These are phyloP conservation scores for Lycium ferocissimum DNA, from an alignment of 257 asterid genomes.

Conservation along the genomic window DNA sequence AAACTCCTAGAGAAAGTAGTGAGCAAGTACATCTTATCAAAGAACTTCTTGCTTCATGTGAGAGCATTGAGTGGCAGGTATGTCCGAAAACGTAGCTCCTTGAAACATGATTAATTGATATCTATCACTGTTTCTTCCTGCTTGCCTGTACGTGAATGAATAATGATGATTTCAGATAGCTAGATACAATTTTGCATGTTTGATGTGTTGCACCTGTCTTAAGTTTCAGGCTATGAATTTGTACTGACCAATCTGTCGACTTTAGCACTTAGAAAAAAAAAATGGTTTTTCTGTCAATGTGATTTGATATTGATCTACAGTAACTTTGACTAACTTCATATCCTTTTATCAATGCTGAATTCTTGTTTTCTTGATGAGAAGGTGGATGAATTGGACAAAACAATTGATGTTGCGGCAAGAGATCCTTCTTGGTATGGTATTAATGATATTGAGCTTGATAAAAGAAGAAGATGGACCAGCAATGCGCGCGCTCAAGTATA, in stretches of 20 bases:
- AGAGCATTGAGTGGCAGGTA: constrained; percentile 99
- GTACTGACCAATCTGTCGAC: not conserved
- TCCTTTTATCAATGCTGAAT: constrained; percentile 50
- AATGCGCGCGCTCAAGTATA: constrained; percentile 88
- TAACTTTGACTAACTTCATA: not conserved
- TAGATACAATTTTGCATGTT: constrained; percentile 4
- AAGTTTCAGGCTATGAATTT: not conserved
- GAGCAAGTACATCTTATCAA: constrained; percentile 66
- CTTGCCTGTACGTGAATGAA: constrained; percentile 12
- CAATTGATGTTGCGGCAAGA: constrained; percentile 85
- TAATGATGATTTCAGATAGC: not conserved
- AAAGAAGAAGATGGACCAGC: constrained; percentile 90
- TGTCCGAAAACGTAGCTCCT: not conserved
- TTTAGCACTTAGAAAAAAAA: not conserved
- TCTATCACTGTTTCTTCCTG: not conserved
- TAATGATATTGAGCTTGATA: constrained; percentile 79
- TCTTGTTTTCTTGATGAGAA: constrained; percentile 61
- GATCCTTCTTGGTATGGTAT: constrained; percentile 85
- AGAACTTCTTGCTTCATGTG: constrained; percentile 83
- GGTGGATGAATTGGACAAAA: constrained; percentile 97
- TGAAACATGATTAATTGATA: constrained; percentile 7
- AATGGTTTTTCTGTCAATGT: constrained; percentile 21
- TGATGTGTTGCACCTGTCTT: constrained; percentile 5
- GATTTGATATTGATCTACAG: not conserved
- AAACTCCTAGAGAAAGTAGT: constrained; percentile 61